Base-by-base conservation (phyloP, 805 yeast genomes). In the Candida peoriensis region DNA sequence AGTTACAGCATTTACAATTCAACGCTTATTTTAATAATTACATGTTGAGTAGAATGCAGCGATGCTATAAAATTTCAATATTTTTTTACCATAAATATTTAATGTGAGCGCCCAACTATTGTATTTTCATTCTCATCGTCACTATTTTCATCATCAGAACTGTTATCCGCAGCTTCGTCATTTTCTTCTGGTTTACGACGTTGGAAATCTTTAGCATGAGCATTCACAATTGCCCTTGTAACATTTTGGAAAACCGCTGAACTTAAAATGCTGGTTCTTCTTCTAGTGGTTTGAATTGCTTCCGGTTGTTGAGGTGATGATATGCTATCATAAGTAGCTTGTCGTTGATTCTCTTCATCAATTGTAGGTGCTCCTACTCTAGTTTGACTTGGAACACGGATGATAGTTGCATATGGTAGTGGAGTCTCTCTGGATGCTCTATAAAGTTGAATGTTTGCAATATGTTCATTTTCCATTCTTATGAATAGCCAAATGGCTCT, bases 381-480 rank as follows among this genome's bases (percentile, higher is more conserved):
- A 13, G 29, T 24, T 23, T 18, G 28, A 17, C 30, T 28, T 12
- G 31, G 33, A 60, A 61, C 15, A 28, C 49, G 42, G 22, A 48
- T 32, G 55, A 66, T 14, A 4, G 73, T 55, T 3, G 77, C 74
- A 43, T 87, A 90, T 0, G 98, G 98, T 35, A 90, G 61, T 2
- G 90, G 85, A 8, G 86, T 65, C 41, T 90, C 96, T 38, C 94
- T 76, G 8, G 94, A 80, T 0, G 97, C 97, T 44, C 95, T 72
- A 58, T 80, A 84, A 28, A 87, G 62, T 36, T 77, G 78, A 9
- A 88, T 95, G 54, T 90, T 90, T 1, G 97, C 79, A 30, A 89
- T 81, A 58, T 93, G 98, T 58, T 93, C 97, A 59, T 93, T 93
- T 49, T 93, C 98, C 72, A 93, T 82, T 63, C 98, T 78, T 65